Conservation (phyloP, 148 eudicot genomes). For the Fagopyrum tataricum region DNA sequence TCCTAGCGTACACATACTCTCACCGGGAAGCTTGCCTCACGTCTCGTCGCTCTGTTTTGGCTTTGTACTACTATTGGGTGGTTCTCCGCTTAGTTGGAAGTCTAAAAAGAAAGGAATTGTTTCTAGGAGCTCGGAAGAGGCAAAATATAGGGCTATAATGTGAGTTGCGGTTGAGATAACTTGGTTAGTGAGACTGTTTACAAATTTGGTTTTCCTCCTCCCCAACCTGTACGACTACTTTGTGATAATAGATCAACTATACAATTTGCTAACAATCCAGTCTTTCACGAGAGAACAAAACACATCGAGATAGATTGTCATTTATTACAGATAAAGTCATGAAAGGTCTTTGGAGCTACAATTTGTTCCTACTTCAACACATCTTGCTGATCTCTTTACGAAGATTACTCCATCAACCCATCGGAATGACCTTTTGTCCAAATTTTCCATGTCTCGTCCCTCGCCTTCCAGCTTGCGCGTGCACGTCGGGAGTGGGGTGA, state of each 20-base stretch:
- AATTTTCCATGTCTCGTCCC: too few species aligned
- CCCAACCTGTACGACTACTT: not conserved
- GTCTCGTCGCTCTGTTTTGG: not conserved
- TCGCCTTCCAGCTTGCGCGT: too few species aligned
- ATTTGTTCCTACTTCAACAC: too few species aligned
- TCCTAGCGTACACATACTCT: not conserved
- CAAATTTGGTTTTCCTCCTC: not conserved
- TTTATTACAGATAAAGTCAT: not conserved
- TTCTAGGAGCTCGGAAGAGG: not conserved
- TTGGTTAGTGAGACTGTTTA: not conserved
- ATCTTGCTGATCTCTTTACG: too few species aligned
- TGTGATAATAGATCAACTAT: not conserved
- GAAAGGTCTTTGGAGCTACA: not conserved
- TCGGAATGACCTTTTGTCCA: too few species aligned
- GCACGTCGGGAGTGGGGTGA: too few species aligned
- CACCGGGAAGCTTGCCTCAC: not conserved
- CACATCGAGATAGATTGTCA: slow-evolving; percentile 1
- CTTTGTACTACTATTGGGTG: not conserved
- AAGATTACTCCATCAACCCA: too few species aligned
- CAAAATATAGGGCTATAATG: not conserved
- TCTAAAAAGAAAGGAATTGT: not conserved
- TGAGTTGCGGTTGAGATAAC: not conserved
- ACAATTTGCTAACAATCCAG: not conserved
- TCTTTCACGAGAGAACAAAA: not conserved
- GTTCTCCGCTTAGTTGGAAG: not conserved